These are phyloP conservation scores for Trichosporon sp. DNA, from an alignment of 1,284 basidiomycete genomes.

Conservation along the genomic window DNA sequence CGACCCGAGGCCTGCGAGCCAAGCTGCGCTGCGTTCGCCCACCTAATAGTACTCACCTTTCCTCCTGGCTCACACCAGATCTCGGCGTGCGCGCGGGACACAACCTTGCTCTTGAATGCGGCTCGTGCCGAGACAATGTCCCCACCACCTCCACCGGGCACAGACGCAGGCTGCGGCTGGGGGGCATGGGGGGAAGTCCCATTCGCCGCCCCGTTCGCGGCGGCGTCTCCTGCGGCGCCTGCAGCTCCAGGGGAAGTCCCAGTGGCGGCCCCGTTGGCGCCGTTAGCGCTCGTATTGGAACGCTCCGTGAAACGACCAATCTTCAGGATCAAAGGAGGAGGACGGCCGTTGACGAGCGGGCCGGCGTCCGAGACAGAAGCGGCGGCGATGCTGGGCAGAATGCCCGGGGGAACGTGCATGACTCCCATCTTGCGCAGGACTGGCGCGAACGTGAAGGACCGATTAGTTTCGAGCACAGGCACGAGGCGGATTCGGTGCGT, in stretches of 20 bases:
- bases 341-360: slow-evolving; percentile 58
- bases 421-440: slow-evolving; percentile 71
- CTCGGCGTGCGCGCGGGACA: slow-evolving; percentile 91
- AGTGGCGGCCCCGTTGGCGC: background rate
- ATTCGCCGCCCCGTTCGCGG: slow-evolving; percentile 7
- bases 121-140: slow-evolving; percentile 77
- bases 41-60: slow-evolving; percentile 53
- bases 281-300: slow-evolving; percentile 20
- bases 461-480: slow-evolving; percentile 86
- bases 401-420: slow-evolving; percentile 60
- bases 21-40: too few relatives aligned
- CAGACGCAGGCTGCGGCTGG: background rate
- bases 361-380: slow-evolving; percentile 36
- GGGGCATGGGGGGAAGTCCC: background rate
- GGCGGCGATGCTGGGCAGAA: slow-evolving; percentile 42
- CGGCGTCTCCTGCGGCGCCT: background rate
- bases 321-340: slow-evolving; percentile 65
- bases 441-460: slow-evolving; percentile 89
- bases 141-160: slow-evolving; percentile 48
- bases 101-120: slow-evolving; percentile 95
- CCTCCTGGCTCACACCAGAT: slow-evolving; percentile 73
- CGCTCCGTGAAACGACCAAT: slow-evolving; percentile 87
- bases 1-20: background rate
- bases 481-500: slow-evolving; percentile 73
- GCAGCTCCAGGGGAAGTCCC: background rate